Evolutionary conservation across 345 rosid genomes (phyloP), one percentile per base, ranked within the genome.

Genomic region (Corymbia maculata): DNA sequence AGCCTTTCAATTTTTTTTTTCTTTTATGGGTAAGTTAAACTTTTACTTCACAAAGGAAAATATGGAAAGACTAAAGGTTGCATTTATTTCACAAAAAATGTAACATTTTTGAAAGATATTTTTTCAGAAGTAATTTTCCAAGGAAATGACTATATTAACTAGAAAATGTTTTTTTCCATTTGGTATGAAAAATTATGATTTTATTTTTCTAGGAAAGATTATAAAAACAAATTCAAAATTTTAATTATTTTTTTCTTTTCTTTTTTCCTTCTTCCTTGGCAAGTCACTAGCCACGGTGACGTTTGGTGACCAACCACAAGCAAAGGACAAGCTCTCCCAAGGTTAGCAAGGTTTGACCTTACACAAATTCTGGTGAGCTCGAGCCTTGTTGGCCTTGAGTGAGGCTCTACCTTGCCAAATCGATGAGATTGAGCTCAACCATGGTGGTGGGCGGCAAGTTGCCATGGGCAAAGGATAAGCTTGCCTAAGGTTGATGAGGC

Each of bases 281-380:
- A 10, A 0, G 0, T 53, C 0, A 0, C 59, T 0, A 55, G 5
- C 12, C 26, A 21, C 0, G 1, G 26, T 24, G 19, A 53, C 0
- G 0, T 53, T 24, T 4, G 3, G 21, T 0, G 2, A 19, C 2
- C 0, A 1, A 11, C 28, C 61, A 55, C 61, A 8, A 19, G 28
- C 28, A 21, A 53, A 26, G 59, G 59, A 53, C 4, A 26, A 2
- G 59, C 26, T 53, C 21, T 24, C 26, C 59, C 11, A 53, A 53
- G 59, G 26, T 53, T 10, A 21, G 21, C 1, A 4, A 21, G 59
- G 59, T 10, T 8, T 53, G 26, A 53, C 59, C 59, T 53, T 2
- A 0, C 59, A 36, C 59, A 53, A 53, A 53, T 53, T 53, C 21
- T 19, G 19, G 59, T 0, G 4, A 53, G 26, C 26, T 53, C 0